Evolutionary conservation across 345 rosid genomes (phyloP), one percentile per base, ranked within the genome.

Genomic region (Arabidopsis thaliana): DNA sequence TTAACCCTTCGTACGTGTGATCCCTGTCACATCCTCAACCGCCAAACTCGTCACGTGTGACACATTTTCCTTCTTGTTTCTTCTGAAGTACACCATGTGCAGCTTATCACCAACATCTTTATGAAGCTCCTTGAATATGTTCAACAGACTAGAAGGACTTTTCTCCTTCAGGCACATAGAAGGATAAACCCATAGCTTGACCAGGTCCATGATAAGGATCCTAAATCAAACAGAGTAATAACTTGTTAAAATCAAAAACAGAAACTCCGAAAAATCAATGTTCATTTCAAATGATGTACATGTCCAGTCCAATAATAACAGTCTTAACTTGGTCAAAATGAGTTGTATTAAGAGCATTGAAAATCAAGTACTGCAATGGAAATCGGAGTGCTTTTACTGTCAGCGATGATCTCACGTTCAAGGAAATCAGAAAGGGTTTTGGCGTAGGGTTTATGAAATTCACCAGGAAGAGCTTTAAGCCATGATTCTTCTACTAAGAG

Each of bases 171-270:
- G 97, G 99, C 36, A 90, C 97, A 44, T 97, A 92, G 83, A 95
- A 95, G 7, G 97, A 82, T 14, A 95, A 92, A 9, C 99, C 97
- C 99, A 95, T 92, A 52, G 99, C 99, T 75, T 95, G 99, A 77
- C 92, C 91, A 53, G 92, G 91, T 69, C 97, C 99, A 66, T 92
- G 99, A 71, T 95, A 95, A 78, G 99, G 99, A 75, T 95, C 97
- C 90, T 82, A 72, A 72, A 66, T 22, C 45, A 5, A 42, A 61
- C 56, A 41, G 1, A 30, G 13, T 0, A 16, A 16, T 13, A 45
- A 67, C 16, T 22, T 12, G 30, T 40, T 38, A 37, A 40, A 65
- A 41, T 24, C 20, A 49, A 49, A 32, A 48, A 32, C 69, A 65
- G 8, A 23, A 20, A 16, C 20, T 55, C 59, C 4, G 2, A 74